phyloP scores from a whole-genome alignment of 2,329 filamentous ascomycete genomes.

The Aspergillus persii region DNA sequence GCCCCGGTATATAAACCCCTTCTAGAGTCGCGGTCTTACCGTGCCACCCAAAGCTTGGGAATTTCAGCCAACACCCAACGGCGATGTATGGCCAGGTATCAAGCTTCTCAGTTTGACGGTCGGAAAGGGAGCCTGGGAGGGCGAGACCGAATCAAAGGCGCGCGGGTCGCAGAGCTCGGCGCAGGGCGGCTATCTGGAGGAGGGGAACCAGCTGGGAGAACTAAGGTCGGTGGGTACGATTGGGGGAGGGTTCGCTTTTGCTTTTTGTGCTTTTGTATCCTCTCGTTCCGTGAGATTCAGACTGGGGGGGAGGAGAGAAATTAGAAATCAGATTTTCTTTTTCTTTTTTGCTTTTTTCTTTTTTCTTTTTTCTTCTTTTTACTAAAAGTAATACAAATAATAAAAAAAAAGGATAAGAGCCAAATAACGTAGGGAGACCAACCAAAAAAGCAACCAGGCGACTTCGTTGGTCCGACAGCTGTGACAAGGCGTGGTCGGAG shows the following conservation, averaged over 20 bases:
- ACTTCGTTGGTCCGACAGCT: slow-evolving; percentile 13
- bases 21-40: slow-evolving; percentile 1
- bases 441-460: slow-evolving; percentile 7
- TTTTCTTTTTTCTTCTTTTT: too few relatives aligned
- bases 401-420: neutral
- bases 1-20: slow-evolving; percentile 12
- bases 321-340: neutral
- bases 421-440: slow-evolving; percentile 1
- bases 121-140: neutral
- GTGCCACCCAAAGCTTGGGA: slow-evolving; percentile 7
- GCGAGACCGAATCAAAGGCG: slow-evolving; percentile 15
- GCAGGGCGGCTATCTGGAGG: slow-evolving; percentile 17
- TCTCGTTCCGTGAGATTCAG: neutral
- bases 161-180: slow-evolving; percentile 10
- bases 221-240: neutral
- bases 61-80: slow-evolving; percentile 3
- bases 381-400: neutral
- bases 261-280: neutral
- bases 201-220: slow-evolving; percentile 1
- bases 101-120: slow-evolving; percentile 12
- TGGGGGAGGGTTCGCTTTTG: neutral
- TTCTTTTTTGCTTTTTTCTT: too few relatives aligned
- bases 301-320: slow-evolving; percentile 1
- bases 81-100: slow-evolving; percentile 10
- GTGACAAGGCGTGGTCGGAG: slow-evolving; percentile 18